A percentile compares a stretch with the other conserved stretches of the same genome.
Evolutionary conservation across 345 rosid genomes (phyloP).

Genomic region (Raphanus raphanistrum): DNA sequence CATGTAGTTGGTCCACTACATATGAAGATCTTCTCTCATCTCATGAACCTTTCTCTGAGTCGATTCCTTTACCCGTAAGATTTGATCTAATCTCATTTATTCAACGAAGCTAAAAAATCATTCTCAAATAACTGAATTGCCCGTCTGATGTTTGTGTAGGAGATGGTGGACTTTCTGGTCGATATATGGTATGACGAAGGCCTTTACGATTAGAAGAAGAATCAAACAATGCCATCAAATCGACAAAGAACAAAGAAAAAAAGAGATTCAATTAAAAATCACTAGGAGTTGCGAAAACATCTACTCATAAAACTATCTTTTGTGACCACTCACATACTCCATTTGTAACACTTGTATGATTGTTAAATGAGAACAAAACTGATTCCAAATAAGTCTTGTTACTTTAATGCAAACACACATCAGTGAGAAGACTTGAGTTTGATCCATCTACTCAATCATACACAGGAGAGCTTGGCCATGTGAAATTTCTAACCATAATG

Average conservation of each 20-base stretch:
- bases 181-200: conserved; percentile 91
- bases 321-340: conserved; percentile 13
- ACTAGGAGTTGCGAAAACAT: conserved; percentile 19
- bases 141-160: conserved; percentile 48
- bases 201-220: conserved; percentile 70
- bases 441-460: conserved; percentile 6
- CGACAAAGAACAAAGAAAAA: conserved; percentile 22
- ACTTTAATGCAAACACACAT: not conserved
- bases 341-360: conserved; percentile 22
- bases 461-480: conserved; percentile 1
- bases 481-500: conserved; percentile 10
- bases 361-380: conserved; percentile 1
- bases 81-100: not conserved
- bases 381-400: conserved; percentile 10
- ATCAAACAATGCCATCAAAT: conserved; percentile 31
- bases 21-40: conserved; percentile 83
- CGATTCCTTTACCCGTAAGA: conserved; percentile 84
- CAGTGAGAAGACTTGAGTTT: not conserved
- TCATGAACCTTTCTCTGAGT: conserved; percentile 73
- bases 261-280: conserved; percentile 6
- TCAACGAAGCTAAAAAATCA: not conserved
- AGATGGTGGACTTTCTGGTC: conserved; percentile 91
- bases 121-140: not conserved
- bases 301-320: conserved; percentile 5
- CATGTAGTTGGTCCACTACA: conserved; percentile 83